phyloP scores from a whole-genome alignment of 1,284 basidiomycete genomes.

The Tilletia caries region DNA sequence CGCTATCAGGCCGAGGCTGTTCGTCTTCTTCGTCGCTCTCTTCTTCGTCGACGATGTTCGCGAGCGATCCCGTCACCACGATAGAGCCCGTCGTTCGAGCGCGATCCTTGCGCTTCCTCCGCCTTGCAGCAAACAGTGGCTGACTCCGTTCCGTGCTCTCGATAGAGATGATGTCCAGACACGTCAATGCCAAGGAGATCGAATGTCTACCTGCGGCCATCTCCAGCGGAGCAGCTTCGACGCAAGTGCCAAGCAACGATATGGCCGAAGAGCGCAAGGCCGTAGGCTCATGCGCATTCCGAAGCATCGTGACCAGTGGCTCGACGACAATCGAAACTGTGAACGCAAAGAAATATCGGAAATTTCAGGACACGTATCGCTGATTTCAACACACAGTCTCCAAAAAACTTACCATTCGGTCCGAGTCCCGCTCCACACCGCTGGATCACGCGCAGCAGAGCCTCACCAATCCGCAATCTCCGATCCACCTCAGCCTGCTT shows the following conservation, averaged over 20 bases:
- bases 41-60: constrained; percentile 21
- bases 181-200: constrained; percentile 26
- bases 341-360: background rate
- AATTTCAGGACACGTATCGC: background rate
- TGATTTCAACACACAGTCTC: background rate
- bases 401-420: constrained; percentile 63
- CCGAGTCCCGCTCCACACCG: constrained; percentile 69
- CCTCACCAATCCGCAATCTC: constrained; percentile 80
- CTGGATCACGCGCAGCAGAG: constrained; percentile 73
- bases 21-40: constrained; percentile 18
- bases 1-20: constrained; percentile 12
- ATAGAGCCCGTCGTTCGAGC: background rate
- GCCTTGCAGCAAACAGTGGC: background rate
- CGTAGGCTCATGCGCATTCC: constrained; percentile 35
- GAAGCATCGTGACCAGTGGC: constrained; percentile 35
- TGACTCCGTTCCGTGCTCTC: constrained; percentile 27
- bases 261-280: constrained; percentile 44
- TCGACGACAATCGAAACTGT: constrained; percentile 27
- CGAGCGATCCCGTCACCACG: constrained; percentile 15
- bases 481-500: constrained; percentile 62
- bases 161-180: constrained; percentile 38
- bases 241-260: constrained; percentile 44
- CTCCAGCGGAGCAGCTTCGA: constrained; percentile 41
- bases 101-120: background rate
- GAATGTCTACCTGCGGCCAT: constrained; percentile 30